Evolutionary conservation across 441 rosid species (phyloP), one percentile per base, ranked within the genome.

Genomic region (Populus hybrid): DNA sequence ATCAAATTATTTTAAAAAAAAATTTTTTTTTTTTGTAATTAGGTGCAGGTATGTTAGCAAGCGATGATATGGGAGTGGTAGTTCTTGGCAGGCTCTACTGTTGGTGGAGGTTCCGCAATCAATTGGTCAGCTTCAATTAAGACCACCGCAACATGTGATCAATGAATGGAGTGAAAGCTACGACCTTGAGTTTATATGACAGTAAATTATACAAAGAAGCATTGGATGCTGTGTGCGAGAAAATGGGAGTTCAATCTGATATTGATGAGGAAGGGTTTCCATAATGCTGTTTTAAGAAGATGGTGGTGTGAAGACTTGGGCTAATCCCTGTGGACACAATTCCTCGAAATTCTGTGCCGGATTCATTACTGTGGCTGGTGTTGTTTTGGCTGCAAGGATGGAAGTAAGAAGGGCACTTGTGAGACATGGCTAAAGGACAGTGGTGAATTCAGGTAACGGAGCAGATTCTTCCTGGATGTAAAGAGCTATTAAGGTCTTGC

Each of bases 321-420:
- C 26, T 90, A 87, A n/a, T n/a, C 68, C 85, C 87, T 0, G 91
- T 92, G 28, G 75, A 69, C 35, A 81, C 71, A 66, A 88, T 92
- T 78, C 96, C 97, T 0, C 80, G 96, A 78, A 94, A 94, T 68
- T 80, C 97, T 0, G 70, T 85, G 0, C 70, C 91, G 0, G 90
- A 91, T n/a, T 82, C 98, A 92, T 83, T 85, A 92, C 64, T 92
- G 98, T 66, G 96, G 98, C 35, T 90, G 91, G 88, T 92, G 98
- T 77, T 85, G 88, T 82, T 53, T 94, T 73, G 98, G 98, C 59
- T 92, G 94, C 89, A 94, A 87, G 76, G 90, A 90, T 81, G 98
- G 98, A 61, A 85, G 71, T 30, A 94, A 94, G 79, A 87, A 91
- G 77, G 94, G 92, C 18, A 88, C 90, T 0, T 73, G 88, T 0